phyloP scores from a whole-genome alignment of 2,329 filamentous ascomycete species.

The Davidsoniella virescens region DNA sequence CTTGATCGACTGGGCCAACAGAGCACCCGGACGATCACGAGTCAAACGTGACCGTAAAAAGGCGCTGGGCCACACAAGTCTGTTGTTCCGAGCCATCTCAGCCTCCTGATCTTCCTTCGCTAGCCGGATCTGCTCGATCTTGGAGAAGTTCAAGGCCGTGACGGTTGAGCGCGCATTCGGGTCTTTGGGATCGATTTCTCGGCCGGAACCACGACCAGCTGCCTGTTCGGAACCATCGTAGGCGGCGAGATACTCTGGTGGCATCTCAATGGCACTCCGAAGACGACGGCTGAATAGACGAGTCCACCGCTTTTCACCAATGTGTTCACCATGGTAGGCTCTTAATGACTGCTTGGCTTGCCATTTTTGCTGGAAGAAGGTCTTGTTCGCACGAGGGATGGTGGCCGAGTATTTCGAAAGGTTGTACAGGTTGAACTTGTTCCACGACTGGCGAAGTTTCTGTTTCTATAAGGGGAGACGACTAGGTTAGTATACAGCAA shows the following conservation, averaged over 20 bases:
- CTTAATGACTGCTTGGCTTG: constrained; percentile 66
- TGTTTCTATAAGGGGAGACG: constrained; percentile 23
- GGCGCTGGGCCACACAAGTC: constrained; percentile 7
- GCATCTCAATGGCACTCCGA: constrained; percentile 72
- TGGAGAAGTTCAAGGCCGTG: constrained; percentile 16
- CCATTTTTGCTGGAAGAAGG: constrained; percentile 99
- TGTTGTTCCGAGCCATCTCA: not conserved
- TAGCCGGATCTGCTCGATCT: constrained; percentile 12
- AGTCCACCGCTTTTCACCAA: constrained; percentile 85
- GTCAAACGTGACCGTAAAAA: constrained; percentile 6
- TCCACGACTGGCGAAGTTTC: constrained; percentile 94
- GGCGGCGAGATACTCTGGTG: constrained; percentile 59
- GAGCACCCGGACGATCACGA: constrained; percentile 16
- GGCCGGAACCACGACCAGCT: constrained; percentile 66
- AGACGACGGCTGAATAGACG: constrained; percentile 78
- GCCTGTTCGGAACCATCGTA: constrained; percentile 73
- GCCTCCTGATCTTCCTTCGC: constrained; percentile 11
- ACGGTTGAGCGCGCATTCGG: constrained; percentile 12
- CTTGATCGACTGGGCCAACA: constrained; percentile 21
- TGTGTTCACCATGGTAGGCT: constrained; percentile 86
- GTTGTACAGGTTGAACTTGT: constrained; percentile 94
- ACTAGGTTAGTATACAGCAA: not conserved
- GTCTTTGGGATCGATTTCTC: constrained; percentile 21
- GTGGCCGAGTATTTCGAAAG: constrained; percentile 40
- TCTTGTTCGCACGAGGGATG: constrained; percentile 29